phyloP scores from a whole-genome alignment of 148 eudicot species.

The Cornus suecica region DNA sequence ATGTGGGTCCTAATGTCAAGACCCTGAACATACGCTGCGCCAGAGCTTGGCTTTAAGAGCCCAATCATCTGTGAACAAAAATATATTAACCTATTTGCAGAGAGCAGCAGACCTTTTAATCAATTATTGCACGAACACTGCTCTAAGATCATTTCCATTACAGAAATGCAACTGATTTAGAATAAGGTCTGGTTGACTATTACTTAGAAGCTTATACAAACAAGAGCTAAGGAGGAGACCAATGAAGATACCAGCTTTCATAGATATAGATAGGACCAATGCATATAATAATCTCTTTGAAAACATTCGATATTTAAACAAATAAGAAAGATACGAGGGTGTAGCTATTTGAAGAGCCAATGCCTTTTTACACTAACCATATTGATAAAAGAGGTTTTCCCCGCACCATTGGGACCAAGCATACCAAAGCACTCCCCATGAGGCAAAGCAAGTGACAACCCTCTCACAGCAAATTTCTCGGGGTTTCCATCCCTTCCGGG shows the following conservation, averaged over 20 bases:
- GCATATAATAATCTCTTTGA: too few species aligned
- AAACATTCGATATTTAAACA: not conserved
- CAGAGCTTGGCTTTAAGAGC: conserved; percentile 81
- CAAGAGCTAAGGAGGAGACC: not conserved
- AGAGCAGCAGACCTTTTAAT: not conserved
- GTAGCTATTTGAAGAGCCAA: not conserved
- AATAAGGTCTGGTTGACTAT: not conserved
- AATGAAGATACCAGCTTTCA: not conserved
- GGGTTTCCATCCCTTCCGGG: conserved; percentile 93
- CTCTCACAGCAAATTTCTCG: conserved; percentile 80
- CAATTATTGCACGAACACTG: not conserved
- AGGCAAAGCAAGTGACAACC: conserved; percentile 80
- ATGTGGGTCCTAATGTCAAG: conserved; percentile 61
- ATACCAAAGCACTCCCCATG: conserved; percentile 97
- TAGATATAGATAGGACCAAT: not conserved
- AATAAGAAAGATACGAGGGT: not conserved
- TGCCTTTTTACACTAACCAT: conserved; percentile 53
- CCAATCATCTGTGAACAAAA: conserved; percentile 74
- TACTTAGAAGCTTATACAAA: not conserved
- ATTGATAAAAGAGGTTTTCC: conserved; percentile 88
- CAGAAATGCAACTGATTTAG: too few species aligned
- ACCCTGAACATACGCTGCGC: conserved; percentile 74
- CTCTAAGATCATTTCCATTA: not conserved
- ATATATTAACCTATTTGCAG: not conserved
- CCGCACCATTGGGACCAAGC: conserved; percentile 99